A percentile compares a stretch with the other conserved stretches of the same genome.
These are phyloP conservation scores for Monosporascus ibericus DNA, from an alignment of 2,329 filamentous ascomycete genomes.

Conservation along the genomic window DNA sequence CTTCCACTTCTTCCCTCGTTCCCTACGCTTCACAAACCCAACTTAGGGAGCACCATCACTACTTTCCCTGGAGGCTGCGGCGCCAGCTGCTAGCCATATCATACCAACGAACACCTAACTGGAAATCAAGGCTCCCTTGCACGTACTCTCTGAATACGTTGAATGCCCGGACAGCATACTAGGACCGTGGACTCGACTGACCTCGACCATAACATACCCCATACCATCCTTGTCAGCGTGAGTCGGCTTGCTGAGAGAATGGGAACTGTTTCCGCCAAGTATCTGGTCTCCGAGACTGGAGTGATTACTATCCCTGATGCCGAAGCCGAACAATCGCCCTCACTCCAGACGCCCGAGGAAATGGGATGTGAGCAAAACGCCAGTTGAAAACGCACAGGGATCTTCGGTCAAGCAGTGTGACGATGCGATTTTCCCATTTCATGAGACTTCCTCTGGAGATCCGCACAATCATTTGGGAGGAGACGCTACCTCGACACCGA, in stretches of 20 bases:
- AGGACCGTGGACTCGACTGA: background rate
- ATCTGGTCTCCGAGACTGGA: background rate
- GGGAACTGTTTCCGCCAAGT: too few relatives aligned
- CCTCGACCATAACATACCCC: background rate
- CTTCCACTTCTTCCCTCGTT: background rate
- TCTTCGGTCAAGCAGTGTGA: background rate
- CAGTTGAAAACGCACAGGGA: background rate
- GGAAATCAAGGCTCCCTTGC: too few relatives aligned
- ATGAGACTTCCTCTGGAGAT: background rate
- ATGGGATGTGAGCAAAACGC: background rate
- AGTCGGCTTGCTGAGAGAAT: background rate
- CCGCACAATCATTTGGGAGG: background rate
- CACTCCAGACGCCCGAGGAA: background rate
- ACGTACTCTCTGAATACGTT: too few relatives aligned
- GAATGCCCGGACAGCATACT: background rate
- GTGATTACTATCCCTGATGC: background rate
- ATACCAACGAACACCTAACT: too few relatives aligned
- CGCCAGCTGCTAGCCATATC: too few relatives aligned
- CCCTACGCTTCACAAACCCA: background rate
- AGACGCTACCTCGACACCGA: background rate
- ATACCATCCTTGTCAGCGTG: background rate
- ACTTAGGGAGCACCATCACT: too few relatives aligned
- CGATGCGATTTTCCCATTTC: background rate
- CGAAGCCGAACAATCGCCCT: background rate
- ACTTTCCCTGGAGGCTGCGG: too few relatives aligned